Evolutionary conservation across 2,329 filamentous ascomycete species (phyloP).

Genomic region (Xylariaceae sp.): DNA sequence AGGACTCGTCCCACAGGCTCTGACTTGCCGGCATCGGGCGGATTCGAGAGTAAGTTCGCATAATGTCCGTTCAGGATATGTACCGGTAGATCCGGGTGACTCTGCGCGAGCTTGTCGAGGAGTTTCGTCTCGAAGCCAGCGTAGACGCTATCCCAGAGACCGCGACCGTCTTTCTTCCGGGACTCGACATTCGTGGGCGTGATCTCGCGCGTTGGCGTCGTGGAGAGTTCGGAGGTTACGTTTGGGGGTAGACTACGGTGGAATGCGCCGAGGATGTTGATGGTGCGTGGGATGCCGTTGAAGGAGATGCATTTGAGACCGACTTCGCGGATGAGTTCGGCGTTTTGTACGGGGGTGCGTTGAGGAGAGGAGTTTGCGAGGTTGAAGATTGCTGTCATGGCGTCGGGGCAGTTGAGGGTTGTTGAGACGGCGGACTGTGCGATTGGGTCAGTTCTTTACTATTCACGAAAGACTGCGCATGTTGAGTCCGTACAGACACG

Average conservation of each 20-base stretch:
- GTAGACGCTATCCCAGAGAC: constrained; percentile 74
- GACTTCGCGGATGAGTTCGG: constrained; percentile 69
- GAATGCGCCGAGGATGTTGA: constrained; percentile 76
- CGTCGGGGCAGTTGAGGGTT: constrained; percentile 80
- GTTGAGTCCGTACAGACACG: constrained; percentile 27
- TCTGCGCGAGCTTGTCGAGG: constrained; percentile 61
- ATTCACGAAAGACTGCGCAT: background rate
- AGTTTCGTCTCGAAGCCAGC: constrained; percentile 68
- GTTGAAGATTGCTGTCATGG: constrained; percentile 58
- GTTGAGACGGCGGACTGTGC: constrained; percentile 70
- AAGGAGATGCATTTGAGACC: constrained; percentile 74
- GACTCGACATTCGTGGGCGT: constrained; percentile 48
- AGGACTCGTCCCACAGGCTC: constrained; percentile 60
- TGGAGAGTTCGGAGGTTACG: constrained; percentile 50
- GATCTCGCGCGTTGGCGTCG: constrained; percentile 49
- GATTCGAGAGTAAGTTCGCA: constrained; percentile 66
- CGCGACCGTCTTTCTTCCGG: constrained; percentile 54
- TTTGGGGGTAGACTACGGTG: constrained; percentile 54
- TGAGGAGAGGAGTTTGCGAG: constrained; percentile 36
- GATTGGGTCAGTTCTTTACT: background rate
- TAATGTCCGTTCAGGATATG: constrained; percentile 75
- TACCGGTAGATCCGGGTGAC: constrained; percentile 76
- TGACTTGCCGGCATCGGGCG: constrained; percentile 40
- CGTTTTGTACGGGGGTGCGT: constrained; percentile 42
- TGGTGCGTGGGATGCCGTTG: constrained; percentile 77